These are phyloP conservation scores for Odontarrhena argentea DNA, from an alignment of 345 rosid genomes.

Conservation along the genomic window DNA sequence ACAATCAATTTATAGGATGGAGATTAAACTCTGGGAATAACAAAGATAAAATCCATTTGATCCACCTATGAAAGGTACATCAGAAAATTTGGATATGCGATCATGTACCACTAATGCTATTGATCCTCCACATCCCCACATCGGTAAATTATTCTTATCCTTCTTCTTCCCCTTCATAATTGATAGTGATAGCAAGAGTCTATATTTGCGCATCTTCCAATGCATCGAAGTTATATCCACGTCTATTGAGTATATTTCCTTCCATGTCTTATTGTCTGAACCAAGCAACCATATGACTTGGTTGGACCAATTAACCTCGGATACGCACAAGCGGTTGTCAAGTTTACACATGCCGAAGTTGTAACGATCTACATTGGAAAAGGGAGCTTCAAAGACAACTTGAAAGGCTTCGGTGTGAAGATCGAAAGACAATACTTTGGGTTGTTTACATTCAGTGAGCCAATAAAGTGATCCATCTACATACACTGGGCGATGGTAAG, in stretches of 20 bases:
- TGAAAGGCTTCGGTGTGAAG: slow-evolving; percentile 3
- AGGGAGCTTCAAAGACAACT: not conserved
- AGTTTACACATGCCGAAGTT: not conserved
- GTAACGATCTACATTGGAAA: not conserved
- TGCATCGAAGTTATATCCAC: not conserved
- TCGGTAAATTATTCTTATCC: no score
- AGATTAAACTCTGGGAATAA: not conserved
- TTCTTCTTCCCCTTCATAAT: no score
- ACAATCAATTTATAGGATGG: not conserved
- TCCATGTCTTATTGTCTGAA: not conserved
- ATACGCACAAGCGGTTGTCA: slow-evolving; percentile 2
- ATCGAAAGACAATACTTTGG: not conserved
- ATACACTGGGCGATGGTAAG: no score
- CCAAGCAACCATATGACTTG: slow-evolving; percentile 13
- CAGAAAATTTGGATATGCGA: not conserved
- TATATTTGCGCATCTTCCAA: no score
- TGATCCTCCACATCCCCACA: no score
- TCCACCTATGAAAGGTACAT: not conserved
- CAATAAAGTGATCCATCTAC: not conserved
- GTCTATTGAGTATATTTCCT: not conserved
- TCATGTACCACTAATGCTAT: no score
- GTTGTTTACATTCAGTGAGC: slow-evolving; percentile 4
- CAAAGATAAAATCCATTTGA: not conserved
- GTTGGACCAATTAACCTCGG: not conserved
- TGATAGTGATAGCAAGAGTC: no score